Conservation (phyloP, 1,139 yeast genomes). For the Lizanozyma gosingica region DNA sequence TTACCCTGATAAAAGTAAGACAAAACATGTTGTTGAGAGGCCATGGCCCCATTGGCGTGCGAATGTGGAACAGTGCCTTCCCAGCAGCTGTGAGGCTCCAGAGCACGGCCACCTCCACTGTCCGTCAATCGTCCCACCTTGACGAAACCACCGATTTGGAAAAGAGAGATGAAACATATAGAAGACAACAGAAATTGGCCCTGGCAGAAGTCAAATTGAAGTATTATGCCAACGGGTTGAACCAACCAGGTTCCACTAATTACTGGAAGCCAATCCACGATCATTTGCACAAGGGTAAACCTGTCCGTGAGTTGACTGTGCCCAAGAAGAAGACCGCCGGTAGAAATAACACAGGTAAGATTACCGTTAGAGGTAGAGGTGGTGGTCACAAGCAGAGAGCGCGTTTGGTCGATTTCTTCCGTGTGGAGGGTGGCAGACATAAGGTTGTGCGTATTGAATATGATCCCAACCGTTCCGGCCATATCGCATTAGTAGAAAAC, state of each 20-base stretch:
- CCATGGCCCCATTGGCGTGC: no score
- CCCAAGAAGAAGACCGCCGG: slow-evolving; percentile 76
- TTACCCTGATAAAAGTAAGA: no score
- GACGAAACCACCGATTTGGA: slow-evolving; percentile 53
- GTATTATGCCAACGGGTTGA: slow-evolving; percentile 59
- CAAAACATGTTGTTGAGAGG: no score
- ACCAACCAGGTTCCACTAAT: slow-evolving; percentile 87
- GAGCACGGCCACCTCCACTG: not conserved
- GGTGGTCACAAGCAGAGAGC: slow-evolving; percentile 93
- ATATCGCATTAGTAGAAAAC: slow-evolving; percentile 78
- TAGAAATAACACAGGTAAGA: slow-evolving; percentile 80
- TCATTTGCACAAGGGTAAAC: slow-evolving; percentile 79
- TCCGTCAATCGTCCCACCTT: not conserved
- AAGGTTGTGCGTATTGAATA: slow-evolving; percentile 84
- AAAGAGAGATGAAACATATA: slow-evolving; percentile 63
- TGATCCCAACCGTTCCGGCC: slow-evolving; percentile 93
- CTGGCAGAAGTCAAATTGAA: slow-evolving; percentile 66
- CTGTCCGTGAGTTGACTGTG: slow-evolving; percentile 66
- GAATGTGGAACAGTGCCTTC: not conserved
- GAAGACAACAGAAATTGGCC: slow-evolving; percentile 65
- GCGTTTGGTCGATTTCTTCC: slow-evolving; percentile 69
- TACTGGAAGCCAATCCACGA: slow-evolving; percentile 81
- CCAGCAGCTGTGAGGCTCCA: not conserved
- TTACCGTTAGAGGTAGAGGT: slow-evolving; percentile 91
- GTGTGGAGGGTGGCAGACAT: slow-evolving; percentile 64